Conservation (phyloP, 1,139 yeast species). For the Candida sanyaensis region DNA sequence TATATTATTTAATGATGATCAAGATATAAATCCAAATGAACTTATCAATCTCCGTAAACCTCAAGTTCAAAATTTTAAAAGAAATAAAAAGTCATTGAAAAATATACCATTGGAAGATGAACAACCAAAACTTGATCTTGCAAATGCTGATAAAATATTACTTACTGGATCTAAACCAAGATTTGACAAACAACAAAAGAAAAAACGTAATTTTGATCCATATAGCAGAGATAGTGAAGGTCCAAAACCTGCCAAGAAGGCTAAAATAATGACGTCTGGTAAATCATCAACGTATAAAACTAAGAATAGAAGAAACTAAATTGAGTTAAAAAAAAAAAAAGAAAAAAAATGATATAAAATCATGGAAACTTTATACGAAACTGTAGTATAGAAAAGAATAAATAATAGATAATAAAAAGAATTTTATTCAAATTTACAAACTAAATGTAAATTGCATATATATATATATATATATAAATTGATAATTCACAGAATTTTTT, state of each 20-base stretch:
- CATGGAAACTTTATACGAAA: too few species aligned
- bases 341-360: too few species aligned
- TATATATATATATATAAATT: too few species aligned
- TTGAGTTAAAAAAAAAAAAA: too few species aligned
- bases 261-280: constrained; percentile 41
- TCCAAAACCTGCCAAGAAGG: constrained; percentile 52
- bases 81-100: constrained; percentile 9
- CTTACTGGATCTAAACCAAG: constrained; percentile 24
- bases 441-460: too few species aligned
- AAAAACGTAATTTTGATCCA: constrained; percentile 61
- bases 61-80: constrained; percentile 16
- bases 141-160: constrained; percentile 50
- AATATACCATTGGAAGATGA: constrained; percentile 9
- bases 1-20: constrained; percentile 11
- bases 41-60: constrained; percentile 52
- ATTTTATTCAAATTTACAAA: too few species aligned
- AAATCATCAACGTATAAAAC: constrained; percentile 50
- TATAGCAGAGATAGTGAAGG: constrained; percentile 49
- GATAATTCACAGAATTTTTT: too few species aligned
- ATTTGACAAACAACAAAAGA: constrained; percentile 27
- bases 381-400: too few species aligned
- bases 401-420: too few species aligned
- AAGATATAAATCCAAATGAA: constrained; percentile 46
- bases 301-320: constrained; percentile 16
- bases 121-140: constrained; percentile 45